Percentiles rank a stretch among this genome's conserved stretches.
These are phyloP conservation scores for Balansia obtecta DNA, from an alignment of 2,329 filamentous ascomycete genomes.

Conservation along the genomic window DNA sequence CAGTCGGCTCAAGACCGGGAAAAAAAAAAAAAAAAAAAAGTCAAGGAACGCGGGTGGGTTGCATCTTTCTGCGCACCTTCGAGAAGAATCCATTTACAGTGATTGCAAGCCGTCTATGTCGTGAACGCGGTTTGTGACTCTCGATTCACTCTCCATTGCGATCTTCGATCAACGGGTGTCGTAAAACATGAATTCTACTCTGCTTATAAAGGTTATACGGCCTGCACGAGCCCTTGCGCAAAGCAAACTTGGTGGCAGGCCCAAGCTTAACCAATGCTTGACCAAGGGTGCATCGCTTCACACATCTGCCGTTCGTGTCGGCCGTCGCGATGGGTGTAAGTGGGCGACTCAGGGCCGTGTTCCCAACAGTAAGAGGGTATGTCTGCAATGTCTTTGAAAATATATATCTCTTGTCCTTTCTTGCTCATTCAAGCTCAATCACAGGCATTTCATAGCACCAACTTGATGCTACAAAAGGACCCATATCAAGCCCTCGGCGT, in stretches of 20 bases:
- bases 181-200: conserved; percentile 33
- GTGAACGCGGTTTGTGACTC: neutral
- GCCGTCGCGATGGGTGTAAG: conserved; percentile 11
- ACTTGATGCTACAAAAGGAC: conserved; percentile 48
- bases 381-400: neutral
- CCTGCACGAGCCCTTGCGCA: conserved; percentile 34
- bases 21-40: conserved; percentile 17
- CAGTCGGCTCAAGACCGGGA: conserved; percentile 16
- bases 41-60: neutral
- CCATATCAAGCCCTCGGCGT: conserved; percentile 85
- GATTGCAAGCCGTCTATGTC: neutral
- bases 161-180: conserved; percentile 16
- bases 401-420: neutral
- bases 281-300: conserved; percentile 25
- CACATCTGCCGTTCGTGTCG: conserved; percentile 15
- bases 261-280: conserved; percentile 28
- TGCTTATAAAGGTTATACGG: conserved; percentile 33
- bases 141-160: neutral
- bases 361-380: conserved; percentile 18
- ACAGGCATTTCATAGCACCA: conserved; percentile 50
- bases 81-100: conserved; percentile 7
- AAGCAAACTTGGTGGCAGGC: conserved; percentile 25
- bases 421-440: neutral
- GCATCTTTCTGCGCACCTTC: neutral
- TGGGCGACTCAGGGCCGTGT: conserved; percentile 8